A percentile compares a stretch with the other conserved stretches of the same genome.
Evolutionary conservation across 2,329 filamentous ascomycete species (phyloP).

Genomic region (Colletotrichum sp.): DNA sequence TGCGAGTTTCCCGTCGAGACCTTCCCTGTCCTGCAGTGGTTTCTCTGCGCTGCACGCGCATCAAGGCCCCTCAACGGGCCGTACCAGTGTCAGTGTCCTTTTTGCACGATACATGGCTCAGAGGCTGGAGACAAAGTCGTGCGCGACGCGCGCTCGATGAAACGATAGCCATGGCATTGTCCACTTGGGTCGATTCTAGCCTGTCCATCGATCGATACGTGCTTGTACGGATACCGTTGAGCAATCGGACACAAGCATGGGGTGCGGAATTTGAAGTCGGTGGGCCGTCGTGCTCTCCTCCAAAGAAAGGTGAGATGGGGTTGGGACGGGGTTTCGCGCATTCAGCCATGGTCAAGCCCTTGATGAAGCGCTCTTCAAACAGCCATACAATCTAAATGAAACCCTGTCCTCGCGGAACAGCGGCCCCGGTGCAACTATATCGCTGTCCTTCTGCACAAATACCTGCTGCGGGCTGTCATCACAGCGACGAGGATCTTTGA

Average conservation of each 20-base stretch:
- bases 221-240: neutral
- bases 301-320: neutral
- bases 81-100: neutral
- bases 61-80: neutral
- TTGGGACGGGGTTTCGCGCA: neutral
- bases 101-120: neutral
- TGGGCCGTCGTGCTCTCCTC: neutral
- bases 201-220: conserved; percentile 3
- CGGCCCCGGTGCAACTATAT: neutral
- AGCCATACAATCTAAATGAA: neutral
- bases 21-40: neutral
- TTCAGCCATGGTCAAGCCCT: neutral
- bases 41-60: neutral
- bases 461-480: neutral
- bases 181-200: neutral
- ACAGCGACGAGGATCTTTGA: neutral
- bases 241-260: neutral
- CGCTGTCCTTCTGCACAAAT: neutral
- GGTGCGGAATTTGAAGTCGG: neutral
- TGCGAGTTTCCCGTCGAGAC: neutral
- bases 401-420: neutral
- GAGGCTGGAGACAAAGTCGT: neutral
- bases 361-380: neutral
- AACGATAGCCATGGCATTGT: neutral
- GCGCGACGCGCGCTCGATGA: neutral